phyloP scores from a whole-genome alignment of 331 rosid species.

The Arachis monticola region DNA sequence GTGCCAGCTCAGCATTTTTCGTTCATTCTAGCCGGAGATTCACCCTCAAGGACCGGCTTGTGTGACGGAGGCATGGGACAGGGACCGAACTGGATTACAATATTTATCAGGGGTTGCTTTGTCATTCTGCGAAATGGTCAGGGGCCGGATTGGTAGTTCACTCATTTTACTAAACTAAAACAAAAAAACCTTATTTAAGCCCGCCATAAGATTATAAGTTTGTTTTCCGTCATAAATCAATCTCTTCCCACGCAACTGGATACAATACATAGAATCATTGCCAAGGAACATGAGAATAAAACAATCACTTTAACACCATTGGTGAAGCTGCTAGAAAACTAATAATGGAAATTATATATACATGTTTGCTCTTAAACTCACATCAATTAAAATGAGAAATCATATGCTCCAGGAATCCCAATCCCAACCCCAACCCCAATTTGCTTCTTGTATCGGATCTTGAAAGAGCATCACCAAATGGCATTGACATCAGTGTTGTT shows the following conservation, averaged over 20 bases:
- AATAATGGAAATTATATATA: conserved; percentile 40
- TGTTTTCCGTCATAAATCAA: conserved; percentile 19
- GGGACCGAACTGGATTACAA: too few species aligned
- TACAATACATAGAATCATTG: conserved; percentile 36
- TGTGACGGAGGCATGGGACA: too few species aligned
- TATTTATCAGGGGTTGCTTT: too few species aligned
- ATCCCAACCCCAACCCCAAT: conserved; percentile 25
- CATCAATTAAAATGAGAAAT: conserved; percentile 48
- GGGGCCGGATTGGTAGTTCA: too few species aligned
- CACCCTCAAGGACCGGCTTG: too few species aligned
- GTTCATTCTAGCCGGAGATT: too few species aligned
- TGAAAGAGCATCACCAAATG: conserved; percentile 47
- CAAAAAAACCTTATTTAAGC: neutral
- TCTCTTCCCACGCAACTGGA: conserved; percentile 33
- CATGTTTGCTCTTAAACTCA: conserved; percentile 56
- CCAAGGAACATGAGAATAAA: conserved; percentile 37
- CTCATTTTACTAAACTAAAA: too few species aligned
- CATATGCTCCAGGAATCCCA: conserved; percentile 51
- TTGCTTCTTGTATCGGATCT: conserved; percentile 54
- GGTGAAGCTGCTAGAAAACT: conserved; percentile 41
- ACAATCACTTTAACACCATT: conserved; percentile 27
- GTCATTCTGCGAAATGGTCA: too few species aligned
- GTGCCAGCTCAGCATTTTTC: too few species aligned
- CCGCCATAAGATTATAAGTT: neutral
- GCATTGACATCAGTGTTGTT: conserved; percentile 42